These are phyloP conservation scores for Carallia pectinifolia DNA, from an alignment of 345 rosid species.

Conservation along the genomic window DNA sequence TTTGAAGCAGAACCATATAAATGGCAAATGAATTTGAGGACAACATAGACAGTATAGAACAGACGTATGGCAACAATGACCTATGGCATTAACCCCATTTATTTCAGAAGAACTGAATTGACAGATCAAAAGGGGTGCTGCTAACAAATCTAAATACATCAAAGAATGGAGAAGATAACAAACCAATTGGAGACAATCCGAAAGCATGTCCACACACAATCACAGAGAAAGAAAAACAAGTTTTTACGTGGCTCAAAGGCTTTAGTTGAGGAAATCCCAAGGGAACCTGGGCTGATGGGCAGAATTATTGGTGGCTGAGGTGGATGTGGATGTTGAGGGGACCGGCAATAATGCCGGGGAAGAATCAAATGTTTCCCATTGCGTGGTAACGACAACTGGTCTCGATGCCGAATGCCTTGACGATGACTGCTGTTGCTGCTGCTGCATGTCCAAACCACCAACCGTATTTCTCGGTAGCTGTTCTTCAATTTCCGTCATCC, in stretches of 20 bases:
- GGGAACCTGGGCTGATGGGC: conserved; percentile 63
- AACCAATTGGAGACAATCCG: conserved; percentile 43
- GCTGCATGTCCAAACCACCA: background rate
- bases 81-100: conserved; percentile 50
- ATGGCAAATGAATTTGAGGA: conserved; percentile 21
- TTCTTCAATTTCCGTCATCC: conserved; percentile 15
- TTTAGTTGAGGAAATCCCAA: conserved; percentile 85
- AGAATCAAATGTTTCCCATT: conserved; percentile 95
- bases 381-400: conserved; percentile 62
- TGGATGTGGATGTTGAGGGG: conserved; percentile 33
- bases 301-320: conserved; percentile 30
- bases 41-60: conserved; percentile 5
- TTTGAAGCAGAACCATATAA: conserved; percentile 19
- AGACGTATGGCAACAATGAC: conserved; percentile 19
- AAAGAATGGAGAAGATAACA: conserved; percentile 65
- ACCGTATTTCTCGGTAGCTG: conserved; percentile 3
- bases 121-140: conserved; percentile 24
- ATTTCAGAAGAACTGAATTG: conserved; percentile 39
- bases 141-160: conserved; percentile 66
- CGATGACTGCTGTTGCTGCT: conserved; percentile 34
- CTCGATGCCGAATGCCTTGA: conserved; percentile 46
- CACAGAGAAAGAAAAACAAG: conserved; percentile 6
- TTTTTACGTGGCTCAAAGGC: background rate
- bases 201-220: conserved; percentile 63
- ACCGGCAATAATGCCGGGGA: conserved; percentile 36